Evolutionary conservation across 2,329 filamentous ascomycete species (phyloP).

Genomic region (Aspergillus fructus): DNA sequence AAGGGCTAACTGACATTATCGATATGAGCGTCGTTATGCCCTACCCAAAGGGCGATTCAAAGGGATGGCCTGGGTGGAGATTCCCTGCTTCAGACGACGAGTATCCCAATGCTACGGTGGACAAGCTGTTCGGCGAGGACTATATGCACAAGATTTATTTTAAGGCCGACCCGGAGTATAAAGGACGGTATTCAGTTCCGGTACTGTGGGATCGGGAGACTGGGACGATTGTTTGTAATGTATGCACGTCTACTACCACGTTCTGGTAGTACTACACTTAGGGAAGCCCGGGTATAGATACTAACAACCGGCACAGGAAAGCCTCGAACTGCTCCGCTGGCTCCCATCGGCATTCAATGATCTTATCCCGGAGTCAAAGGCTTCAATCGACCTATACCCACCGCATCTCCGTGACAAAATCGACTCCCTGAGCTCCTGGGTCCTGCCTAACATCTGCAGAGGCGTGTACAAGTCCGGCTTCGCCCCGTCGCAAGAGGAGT

Average conservation of each 20-base stretch:
- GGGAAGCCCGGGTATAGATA: neutral
- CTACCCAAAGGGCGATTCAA: conserved; percentile 65
- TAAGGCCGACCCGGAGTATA: conserved; percentile 59
- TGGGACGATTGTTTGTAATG: conserved; percentile 60
- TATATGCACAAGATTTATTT: conserved; percentile 66
- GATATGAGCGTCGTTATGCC: conserved; percentile 60
- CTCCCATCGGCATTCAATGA: conserved; percentile 58
- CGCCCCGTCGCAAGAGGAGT: conserved; percentile 54
- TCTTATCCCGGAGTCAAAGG: conserved; percentile 42
- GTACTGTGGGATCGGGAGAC: conserved; percentile 62
- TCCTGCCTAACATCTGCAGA: conserved; percentile 56
- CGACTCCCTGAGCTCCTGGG: conserved; percentile 54
- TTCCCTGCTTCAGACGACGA: conserved; percentile 55
- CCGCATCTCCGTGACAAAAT: conserved; percentile 48
- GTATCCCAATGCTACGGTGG: conserved; percentile 61
- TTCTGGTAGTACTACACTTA: no score
- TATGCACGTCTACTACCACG: conserved; percentile 40
- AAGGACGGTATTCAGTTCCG: conserved; percentile 61
- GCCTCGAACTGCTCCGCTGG: conserved; percentile 55
- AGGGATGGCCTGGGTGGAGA: conserved; percentile 63
- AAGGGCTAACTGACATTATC: conserved; percentile 56
- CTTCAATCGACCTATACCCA: conserved; percentile 56
- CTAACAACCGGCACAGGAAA: conserved; percentile 6
- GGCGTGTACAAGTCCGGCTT: conserved; percentile 66
- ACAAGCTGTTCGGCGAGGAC: conserved; percentile 58